Evolutionary conservation across 129 eudicot species (phyloP), one percentile per base, ranked within the genome.

Genomic region (Arctium lappa): DNA sequence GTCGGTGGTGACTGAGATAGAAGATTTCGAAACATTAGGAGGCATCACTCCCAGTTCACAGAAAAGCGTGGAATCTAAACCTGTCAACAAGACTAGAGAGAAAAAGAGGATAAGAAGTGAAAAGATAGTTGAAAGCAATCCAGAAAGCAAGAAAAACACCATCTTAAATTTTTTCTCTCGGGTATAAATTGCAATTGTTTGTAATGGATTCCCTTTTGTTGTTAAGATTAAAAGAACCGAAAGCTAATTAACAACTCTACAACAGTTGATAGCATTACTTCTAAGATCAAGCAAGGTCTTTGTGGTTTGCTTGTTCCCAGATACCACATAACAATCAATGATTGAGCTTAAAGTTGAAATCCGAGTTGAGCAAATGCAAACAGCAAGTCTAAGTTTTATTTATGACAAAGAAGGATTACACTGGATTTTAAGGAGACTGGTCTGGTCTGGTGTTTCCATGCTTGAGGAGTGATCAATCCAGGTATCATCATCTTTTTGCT

Each of bases 91-190:
- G 37, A 31, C 6, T 30, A 46, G 76, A 11, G 65, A 30, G 5
- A 83, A 82, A 50, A 85, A 65, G 62, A 80, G 60, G 37, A 71
- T 22, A 32, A 81, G 2, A 69, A 63, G 79, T 50, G 85, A 68
- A 74, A 90, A 82, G 68, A 88, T 37, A 87, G 76, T 6, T 33
- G 69, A 89, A 68, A 40, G 37, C 8, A 63, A 50, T 73, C 62
- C 76, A 33, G 82, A 36, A 38, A 65, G 65, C 44, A 86, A 78
- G 86, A 89, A 74, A 69, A 77, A 72, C 82, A 89, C 88, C 60
- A 90, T 92, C 32, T 80, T 94, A 74, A 92, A 88, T 80, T 92
- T 90, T 82, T 94, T 94, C 84, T 81, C 92, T 70, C 80, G 89
- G 77, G 89, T 91, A 72, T 89, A 85, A 72, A 56, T n/a, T 71